Conservation (phyloP, 225 moss, liverwort and hornwort species). For the Ulota crispa region DNA sequence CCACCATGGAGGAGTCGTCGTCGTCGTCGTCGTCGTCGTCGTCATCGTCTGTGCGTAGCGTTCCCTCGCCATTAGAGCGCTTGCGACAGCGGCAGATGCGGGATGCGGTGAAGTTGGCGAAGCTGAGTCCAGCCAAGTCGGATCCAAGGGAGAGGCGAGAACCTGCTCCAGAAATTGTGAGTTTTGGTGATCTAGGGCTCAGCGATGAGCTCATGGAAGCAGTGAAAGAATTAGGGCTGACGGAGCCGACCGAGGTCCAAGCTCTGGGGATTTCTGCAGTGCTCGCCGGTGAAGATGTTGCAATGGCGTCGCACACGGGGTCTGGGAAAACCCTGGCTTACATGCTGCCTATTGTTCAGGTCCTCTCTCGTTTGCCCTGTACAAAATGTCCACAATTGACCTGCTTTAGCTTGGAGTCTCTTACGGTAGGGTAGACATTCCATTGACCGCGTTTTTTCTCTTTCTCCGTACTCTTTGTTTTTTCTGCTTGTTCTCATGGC, state of each 20-base stretch:
- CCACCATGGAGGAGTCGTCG: slow-evolving; percentile 13
- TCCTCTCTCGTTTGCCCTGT: slow-evolving; percentile 9
- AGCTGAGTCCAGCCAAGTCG: slow-evolving; percentile 33
- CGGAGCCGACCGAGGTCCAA: slow-evolving; percentile 93
- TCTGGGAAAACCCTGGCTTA: slow-evolving; percentile 97
- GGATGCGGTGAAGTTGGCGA: slow-evolving; percentile 43
- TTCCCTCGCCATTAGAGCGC: slow-evolving; percentile 43
- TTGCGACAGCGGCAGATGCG: slow-evolving; percentile 64
- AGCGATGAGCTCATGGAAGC: slow-evolving; percentile 81
- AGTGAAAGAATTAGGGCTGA: slow-evolving; percentile 67
- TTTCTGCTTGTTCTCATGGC: slow-evolving; percentile 17
- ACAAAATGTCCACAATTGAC: neutral
- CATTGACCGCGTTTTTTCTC: neutral
- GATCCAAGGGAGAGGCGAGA: slow-evolving; percentile 20
- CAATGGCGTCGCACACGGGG: slow-evolving; percentile 93
- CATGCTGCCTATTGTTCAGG: slow-evolving; percentile 97
- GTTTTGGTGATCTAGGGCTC: slow-evolving; percentile 70
- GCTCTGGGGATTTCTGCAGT: slow-evolving; percentile 89
- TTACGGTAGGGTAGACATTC: neutral
- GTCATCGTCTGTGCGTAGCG: slow-evolving; percentile 18
- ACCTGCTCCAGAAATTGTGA: neutral
- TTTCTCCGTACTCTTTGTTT: neutral
- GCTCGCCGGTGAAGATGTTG: slow-evolving; percentile 80
- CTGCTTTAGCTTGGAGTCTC: neutral
- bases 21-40: slow-evolving; percentile 4